Evolutionary conservation across 768 basidiomycete genomes (phyloP).

Genomic region (Pleurotus giganteus): DNA sequence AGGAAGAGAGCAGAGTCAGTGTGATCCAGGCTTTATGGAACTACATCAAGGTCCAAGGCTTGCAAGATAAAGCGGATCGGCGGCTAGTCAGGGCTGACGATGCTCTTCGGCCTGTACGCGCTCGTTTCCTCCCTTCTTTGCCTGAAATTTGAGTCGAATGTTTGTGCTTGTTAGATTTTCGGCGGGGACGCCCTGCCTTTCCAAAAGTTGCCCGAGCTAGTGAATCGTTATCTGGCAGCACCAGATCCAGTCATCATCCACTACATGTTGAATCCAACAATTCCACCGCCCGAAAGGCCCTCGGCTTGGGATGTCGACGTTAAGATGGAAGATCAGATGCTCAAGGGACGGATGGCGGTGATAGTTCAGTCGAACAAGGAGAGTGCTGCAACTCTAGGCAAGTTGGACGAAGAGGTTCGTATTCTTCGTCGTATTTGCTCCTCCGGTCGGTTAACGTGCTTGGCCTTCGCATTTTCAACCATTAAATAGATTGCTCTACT

Average conservation of each 20-base stretch:
- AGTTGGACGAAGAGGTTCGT: slow-evolving; percentile 87
- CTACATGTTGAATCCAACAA: slow-evolving; percentile 66
- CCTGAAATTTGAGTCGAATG: too few relatives aligned
- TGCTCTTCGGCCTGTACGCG: slow-evolving; percentile 58
- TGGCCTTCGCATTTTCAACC: not conserved
- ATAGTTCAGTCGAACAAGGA: slow-evolving; percentile 70
- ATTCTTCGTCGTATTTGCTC: not conserved
- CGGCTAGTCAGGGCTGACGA: slow-evolving; percentile 70
- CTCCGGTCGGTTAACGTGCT: not conserved
- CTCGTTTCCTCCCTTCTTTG: not conserved
- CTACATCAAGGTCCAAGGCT: slow-evolving; percentile 80
- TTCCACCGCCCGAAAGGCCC: slow-evolving; percentile 64
- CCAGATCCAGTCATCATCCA: slow-evolving; percentile 81
- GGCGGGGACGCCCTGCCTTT: slow-evolving; percentile 69
- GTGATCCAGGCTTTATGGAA: slow-evolving; percentile 87
- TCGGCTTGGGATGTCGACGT: slow-evolving; percentile 87
- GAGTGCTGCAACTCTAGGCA: slow-evolving; percentile 60
- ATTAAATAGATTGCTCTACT: slow-evolving; percentile 68
- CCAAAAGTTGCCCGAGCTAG: slow-evolving; percentile 78
- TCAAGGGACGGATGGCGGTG: slow-evolving; percentile 77
- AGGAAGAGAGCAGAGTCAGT: slow-evolving; percentile 81
- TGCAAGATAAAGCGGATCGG: slow-evolving; percentile 83
- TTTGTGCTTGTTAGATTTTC: slow-evolving; percentile 51
- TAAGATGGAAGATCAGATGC: slow-evolving; percentile 75
- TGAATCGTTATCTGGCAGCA: slow-evolving; percentile 74